Evolutionary conservation across 179 eudicot genomes (phyloP), one percentile per base, ranked within the genome.

Genomic region (Beta lomatogona): DNA sequence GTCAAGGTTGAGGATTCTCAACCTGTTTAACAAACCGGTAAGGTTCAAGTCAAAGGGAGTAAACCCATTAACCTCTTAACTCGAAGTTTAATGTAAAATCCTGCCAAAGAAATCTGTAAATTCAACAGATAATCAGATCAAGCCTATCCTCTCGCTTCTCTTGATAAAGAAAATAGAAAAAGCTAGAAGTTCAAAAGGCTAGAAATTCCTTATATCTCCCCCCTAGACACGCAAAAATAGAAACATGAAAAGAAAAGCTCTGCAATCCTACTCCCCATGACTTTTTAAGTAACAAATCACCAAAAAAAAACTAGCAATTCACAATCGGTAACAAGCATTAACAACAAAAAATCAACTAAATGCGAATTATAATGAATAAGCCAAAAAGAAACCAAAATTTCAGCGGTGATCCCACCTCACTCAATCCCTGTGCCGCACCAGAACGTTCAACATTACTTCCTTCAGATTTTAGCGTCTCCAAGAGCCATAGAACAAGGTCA

Each of bases 391-490:
- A 63, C 21, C 54, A 57, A 72, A 57, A 14, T 41, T 4, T 28
- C 14, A 57, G 36, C 2, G 60, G 65, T 61, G 55, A 55, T 65
- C 92, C 73, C 77, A 94, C 99, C 99, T 96, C 99, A 89, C 99
- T 96, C 81, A 96, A 87, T 68, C 99, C 99, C 83, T 96, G 99
- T 71, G 99, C 99, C 59, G 98, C 99, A 76, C 99, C 99, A 84
- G 98, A 96, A 25, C 99, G 94, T 85, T 94, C 99, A 83, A 96
- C 99, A 80, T 96, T 96, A 75, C 94, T 94, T 81, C 93, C 92
- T 85, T 94, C 99, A 79, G 97, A 91, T 80, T 96, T 96, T 28
- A 96, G 91, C 19, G 92, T 94, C 22, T 96, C 99, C 69, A 96
- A 85, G 60, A 96, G 90, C 98, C 98, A 96, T 68, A 97, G 91